phyloP scores from a whole-genome alignment of 768 basidiomycete genomes.

The Omphalotus guepiniiformis region DNA sequence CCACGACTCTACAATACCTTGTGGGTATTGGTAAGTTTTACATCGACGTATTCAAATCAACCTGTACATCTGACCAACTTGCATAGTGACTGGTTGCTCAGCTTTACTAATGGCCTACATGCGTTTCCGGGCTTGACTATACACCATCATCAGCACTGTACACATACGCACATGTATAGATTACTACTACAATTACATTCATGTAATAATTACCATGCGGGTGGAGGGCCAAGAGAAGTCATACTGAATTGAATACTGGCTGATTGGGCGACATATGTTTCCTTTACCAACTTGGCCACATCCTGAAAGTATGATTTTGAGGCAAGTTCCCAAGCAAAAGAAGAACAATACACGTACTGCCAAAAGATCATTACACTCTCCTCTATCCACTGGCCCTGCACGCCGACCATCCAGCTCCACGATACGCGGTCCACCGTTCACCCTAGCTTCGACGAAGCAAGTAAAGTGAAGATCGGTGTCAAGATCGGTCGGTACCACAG shows the following conservation, averaged over 20 bases:
- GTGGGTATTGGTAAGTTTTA: constrained; percentile 76
- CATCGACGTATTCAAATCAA: background rate
- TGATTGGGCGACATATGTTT: constrained; percentile 51
- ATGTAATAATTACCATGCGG: background rate
- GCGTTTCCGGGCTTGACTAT: constrained; percentile 46
- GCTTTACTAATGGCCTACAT: constrained; percentile 86
- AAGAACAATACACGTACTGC: constrained; percentile 33
- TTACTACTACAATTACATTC: background rate
- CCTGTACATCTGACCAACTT: constrained; percentile 7
- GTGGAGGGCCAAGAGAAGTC: constrained; percentile 45
- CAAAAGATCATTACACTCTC: constrained; percentile 56
- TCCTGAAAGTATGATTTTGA: constrained; percentile 38
- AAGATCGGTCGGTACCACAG: constrained; percentile 54
- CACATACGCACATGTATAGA: background rate
- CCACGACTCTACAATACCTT: constrained; percentile 81
- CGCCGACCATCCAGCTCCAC: constrained; percentile 85
- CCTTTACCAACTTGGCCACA: constrained; percentile 57
- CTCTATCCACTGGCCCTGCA: constrained; percentile 76
- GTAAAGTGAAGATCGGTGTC: constrained; percentile 84
- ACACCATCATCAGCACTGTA: background rate
- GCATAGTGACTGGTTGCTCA: constrained; percentile 76
- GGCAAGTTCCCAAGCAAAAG: constrained; percentile 1
- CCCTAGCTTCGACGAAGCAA: constrained; percentile 68
- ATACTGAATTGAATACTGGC: constrained; percentile 62
- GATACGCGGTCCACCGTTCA: constrained; percentile 23